Conservation (phyloP, 768 basidiomycete species). For the Pleurotus tuoliensis region DNA sequence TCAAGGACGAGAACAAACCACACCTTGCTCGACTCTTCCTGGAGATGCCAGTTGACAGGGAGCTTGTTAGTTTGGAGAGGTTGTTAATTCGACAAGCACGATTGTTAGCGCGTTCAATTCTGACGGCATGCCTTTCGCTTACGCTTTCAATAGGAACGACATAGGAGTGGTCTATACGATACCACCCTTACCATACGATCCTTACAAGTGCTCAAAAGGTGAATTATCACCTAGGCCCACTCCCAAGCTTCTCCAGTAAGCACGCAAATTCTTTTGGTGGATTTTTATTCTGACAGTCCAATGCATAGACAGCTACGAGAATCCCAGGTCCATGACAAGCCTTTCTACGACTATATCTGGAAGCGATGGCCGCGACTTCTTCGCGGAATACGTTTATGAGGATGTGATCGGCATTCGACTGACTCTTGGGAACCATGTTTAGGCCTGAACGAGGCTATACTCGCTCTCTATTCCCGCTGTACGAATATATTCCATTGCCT, state of each 20-base stretch:
- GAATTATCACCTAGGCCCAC: neutral
- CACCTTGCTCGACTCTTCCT: neutral
- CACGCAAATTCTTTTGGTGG: neutral
- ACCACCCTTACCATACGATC: neutral
- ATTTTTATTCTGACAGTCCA: neutral
- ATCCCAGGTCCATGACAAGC: neutral
- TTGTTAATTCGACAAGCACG: neutral
- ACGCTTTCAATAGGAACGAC: neutral
- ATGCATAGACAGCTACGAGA: neutral
- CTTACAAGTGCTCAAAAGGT: neutral
- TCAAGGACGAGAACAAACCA: conserved; percentile 2
- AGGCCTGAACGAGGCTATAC: too few relatives aligned
- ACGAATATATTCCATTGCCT: too few relatives aligned
- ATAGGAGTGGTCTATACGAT: neutral
- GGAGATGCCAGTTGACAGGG: neutral
- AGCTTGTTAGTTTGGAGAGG: neutral
- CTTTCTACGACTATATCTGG: neutral
- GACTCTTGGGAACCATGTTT: too few relatives aligned
- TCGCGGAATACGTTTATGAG: neutral
- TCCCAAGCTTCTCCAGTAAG: neutral
- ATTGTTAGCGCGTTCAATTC: neutral
- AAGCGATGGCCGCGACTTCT: neutral
- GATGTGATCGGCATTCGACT: too few relatives aligned
- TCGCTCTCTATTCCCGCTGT: too few relatives aligned
- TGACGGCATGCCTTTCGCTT: neutral